Percentiles rank a stretch among this genome's conserved stretches.
phyloP scores from a whole-genome alignment of 2,329 filamentous ascomycete species.

The Aureobasidium sp. region DNA sequence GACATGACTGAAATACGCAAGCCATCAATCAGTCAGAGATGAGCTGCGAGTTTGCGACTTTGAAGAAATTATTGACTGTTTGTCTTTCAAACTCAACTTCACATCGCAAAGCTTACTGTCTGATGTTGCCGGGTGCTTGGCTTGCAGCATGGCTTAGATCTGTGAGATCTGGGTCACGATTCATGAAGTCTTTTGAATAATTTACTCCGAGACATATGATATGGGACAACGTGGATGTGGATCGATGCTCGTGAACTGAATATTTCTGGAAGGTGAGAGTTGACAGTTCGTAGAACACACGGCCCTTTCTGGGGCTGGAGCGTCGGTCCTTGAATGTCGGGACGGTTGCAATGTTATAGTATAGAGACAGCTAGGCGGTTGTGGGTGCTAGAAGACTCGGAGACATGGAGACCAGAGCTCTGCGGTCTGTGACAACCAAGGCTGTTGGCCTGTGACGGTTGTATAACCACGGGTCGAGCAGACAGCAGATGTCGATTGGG shows the following conservation, averaged over 20 bases:
- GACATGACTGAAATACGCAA: background rate
- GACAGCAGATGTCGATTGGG: too few relatives aligned
- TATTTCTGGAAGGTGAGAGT: conserved; percentile 5
- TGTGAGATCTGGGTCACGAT: background rate
- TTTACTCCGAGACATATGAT: background rate
- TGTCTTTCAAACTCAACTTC: background rate
- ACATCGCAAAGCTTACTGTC: background rate
- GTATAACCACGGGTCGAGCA: too few relatives aligned
- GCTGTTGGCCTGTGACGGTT: too few relatives aligned
- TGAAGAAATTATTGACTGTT: background rate
- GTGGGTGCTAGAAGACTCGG: too few relatives aligned
- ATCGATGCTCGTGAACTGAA: background rate
- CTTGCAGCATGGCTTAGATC: background rate
- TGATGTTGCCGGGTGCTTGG: background rate
- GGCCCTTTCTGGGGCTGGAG: background rate
- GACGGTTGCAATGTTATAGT: background rate
- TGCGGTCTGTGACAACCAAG: too few relatives aligned
- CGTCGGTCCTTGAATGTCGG: conserved; percentile 6
- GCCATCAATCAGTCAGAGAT: background rate
- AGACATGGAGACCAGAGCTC: too few relatives aligned
- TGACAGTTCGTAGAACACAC: background rate
- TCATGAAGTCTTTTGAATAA: background rate
- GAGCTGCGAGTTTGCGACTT: background rate
- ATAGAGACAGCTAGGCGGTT: too few relatives aligned
- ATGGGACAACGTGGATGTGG: conserved; percentile 4